Base-by-base conservation (phyloP, 177 flowering plant species). In the Telopea speciosissima region DNA sequence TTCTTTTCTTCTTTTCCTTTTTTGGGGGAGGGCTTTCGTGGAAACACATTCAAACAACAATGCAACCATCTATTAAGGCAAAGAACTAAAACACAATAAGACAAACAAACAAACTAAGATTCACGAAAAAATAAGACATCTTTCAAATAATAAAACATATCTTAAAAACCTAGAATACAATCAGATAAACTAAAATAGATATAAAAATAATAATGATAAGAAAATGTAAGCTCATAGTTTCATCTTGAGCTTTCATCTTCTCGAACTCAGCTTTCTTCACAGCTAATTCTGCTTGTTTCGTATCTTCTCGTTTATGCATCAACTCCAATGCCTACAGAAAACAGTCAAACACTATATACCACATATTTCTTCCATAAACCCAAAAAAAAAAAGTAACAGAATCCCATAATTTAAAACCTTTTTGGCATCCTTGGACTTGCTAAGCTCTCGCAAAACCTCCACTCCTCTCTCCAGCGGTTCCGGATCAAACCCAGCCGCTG, bases 401-500 rank as follows among this genome's bases (percentile, higher is more conserved):
- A 9, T 10, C 13, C 11, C 14, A 49, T 67, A 33, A 1, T 26
- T 31, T 9, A 58, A 21, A 8, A 90, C 96, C 90, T 90, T 82
- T 66, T 90, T 90, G 8, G 88, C 79, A 10, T 88, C 54, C 6
- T 77, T n/a, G 62, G 92, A 83, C 22, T 58, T 74, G 62, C 22
- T 76, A 71, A 95, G 85, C 80, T 84, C 83, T 36, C 66, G 66
- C 73, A 91, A 68, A 17, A 88, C 89, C 72, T 78, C 72, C 17
- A 79, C 97, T 6, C 96, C 99, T 62, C 90, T 81, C 81, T 90
- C 97, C 40, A 95, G 75, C 13, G 98, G 85, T 77, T 86, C 95
- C 0, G 97, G 98, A 72, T 93, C 98, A 63, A 96, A 96, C 24
- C 99, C 99, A 22, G 92, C 81, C 0, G 98, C 83, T 0, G 89